A percentile compares a stretch with the other conserved stretches of the same genome.
Evolutionary conservation across 192 early-diverging fungal species (phyloP).

Genomic region (Mortierella antarctica): DNA sequence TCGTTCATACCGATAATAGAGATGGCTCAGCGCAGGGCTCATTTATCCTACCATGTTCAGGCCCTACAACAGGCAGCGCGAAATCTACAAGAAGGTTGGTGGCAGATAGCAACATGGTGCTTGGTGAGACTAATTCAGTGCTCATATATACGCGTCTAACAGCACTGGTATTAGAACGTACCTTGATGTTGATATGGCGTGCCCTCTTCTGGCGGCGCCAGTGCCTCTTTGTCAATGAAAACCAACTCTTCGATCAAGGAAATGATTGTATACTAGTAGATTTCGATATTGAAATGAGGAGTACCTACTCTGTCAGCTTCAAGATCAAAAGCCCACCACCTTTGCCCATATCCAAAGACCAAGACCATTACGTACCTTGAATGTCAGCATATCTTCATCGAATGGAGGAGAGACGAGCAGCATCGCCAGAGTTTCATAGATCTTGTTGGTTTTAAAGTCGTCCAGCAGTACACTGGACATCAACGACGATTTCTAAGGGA

Average conservation of each 20-base stretch:
- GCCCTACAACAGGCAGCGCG: constrained; percentile 50
- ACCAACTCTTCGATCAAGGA: constrained; percentile 56
- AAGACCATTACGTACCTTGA: constrained; percentile 48
- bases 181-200: constrained; percentile 68
- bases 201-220: constrained; percentile 54
- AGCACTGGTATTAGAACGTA: constrained; percentile 13
- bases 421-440: constrained; percentile 56
- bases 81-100: constrained; percentile 52
- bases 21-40: not conserved
- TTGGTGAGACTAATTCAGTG: not conserved
- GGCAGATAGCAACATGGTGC: not conserved
- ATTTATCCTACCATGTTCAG: constrained; percentile 50
- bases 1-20: not conserved
- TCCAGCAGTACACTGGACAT: constrained; percentile 60
- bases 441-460: constrained; percentile 53
- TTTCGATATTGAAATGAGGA: not conserved
- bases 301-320: no score
- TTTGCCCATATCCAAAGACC: not conserved
- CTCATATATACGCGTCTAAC: no score
- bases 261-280: constrained; percentile 52
- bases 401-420: constrained; percentile 57
- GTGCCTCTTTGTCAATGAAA: constrained; percentile 59
- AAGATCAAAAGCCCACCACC: not conserved
- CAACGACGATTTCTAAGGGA: constrained; percentile 36
- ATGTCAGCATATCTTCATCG: constrained; percentile 50